These are phyloP conservation scores for Taphrina pruni DNA, from an alignment of 1,139 yeast genomes.

Conservation along the genomic window DNA sequence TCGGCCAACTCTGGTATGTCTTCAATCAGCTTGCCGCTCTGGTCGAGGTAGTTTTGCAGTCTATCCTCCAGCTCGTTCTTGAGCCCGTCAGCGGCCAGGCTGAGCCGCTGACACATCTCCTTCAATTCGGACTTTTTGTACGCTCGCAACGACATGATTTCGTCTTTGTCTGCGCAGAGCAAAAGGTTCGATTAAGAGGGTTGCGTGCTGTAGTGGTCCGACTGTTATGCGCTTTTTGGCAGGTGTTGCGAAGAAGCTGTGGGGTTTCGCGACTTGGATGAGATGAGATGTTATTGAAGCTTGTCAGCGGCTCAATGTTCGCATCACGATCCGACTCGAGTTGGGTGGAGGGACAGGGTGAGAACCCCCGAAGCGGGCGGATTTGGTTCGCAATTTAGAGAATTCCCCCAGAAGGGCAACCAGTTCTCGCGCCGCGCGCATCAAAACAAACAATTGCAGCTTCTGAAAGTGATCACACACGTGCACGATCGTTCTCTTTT, in stretches of 20 bases:
- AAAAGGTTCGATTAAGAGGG: too few species aligned
- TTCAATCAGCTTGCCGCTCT: slow-evolving; percentile 18
- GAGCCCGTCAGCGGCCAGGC: slow-evolving; percentile 25
- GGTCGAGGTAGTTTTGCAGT: slow-evolving; percentile 30
- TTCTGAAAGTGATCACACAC: not conserved
- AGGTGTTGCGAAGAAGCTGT: not conserved
- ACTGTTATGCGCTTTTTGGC: not conserved
- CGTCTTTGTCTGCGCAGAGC: not conserved
- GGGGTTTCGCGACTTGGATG: slow-evolving; percentile 14
- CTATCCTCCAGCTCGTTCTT: slow-evolving; percentile 38
- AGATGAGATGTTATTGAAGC: not conserved
- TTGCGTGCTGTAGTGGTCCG: not conserved
- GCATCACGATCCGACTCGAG: slow-evolving; percentile 18
- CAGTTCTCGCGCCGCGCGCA: not conserved
- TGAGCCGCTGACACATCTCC: slow-evolving; percentile 29
- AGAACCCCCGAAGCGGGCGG: not conserved
- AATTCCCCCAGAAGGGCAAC: not conserved
- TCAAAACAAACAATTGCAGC: slow-evolving; percentile 10
- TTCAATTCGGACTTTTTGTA: slow-evolving; percentile 36
- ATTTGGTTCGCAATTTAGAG: not conserved
- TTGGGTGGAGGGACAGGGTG: not conserved
- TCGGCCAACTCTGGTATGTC: slow-evolving; percentile 35
- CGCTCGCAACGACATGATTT: slow-evolving; percentile 19
- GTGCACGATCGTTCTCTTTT: not conserved
- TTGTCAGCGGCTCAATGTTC: slow-evolving; percentile 13